Base-by-base conservation (phyloP, 2,329 filamentous ascomycete genomes). In the Colletotrichum cereale region DNA sequence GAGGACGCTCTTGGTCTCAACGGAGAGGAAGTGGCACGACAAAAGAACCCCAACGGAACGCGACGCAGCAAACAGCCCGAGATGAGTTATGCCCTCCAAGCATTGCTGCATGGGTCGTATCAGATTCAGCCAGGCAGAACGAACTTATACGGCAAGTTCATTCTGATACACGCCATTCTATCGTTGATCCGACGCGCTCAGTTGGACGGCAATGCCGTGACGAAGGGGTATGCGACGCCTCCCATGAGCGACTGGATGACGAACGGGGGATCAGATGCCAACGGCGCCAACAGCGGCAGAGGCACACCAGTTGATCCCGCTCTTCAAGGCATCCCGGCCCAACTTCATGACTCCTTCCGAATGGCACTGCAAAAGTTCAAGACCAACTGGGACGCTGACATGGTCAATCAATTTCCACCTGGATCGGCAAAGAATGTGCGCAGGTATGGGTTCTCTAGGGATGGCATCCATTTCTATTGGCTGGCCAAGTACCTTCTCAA, bases 401-500 rank as follows among this genome's bases (percentile, higher is more conserved):
- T 93, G 84, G 84, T 86, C 16, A 82, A 87, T 47, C 92, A 94
- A 77, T 94, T 93, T 73, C 89, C 90, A 8, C 88, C 81, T 4
- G 76, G 78, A 7, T 71, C 82, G 31, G 78, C 83, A 7, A 84
- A 83, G n/a, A 87, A 87, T 66, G 84, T 84, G 61, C 85, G 86
- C 58, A 88, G 91, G 21, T 87, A 90, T 74, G 92, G 92, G 0
- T 93, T 93, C 79, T 93, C 89, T 65, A 84, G 91, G 61, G 92
- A 94, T 75, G 91, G 88, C 2, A 88, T 93, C 18, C 91, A 93
- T 76, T 94, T 91, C 78, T 94, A 91, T 82, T 94, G 90, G 86
- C 84, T 94, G 52, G 91, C 90, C 21, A 91, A 88, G 72, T 87
- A 89, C 75, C 85, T 93, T 76, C 81, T 93, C 65, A 88, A 90